Evolutionary conservation across 345 rosid species (phyloP).

Genomic region (Bretschneidera sinensis): DNA sequence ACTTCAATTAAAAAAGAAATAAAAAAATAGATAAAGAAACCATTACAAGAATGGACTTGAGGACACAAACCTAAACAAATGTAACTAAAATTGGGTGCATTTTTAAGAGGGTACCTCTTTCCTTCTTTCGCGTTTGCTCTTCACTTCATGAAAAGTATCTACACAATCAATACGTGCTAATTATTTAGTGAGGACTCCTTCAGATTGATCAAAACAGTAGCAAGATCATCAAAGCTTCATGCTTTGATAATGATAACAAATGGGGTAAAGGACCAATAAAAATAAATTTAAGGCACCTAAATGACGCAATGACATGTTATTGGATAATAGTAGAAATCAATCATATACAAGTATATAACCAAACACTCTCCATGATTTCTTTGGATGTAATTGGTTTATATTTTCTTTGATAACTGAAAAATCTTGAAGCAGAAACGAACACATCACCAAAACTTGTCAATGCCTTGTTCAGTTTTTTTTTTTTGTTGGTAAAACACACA

Average conservation of each 20-base stretch:
- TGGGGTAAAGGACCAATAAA: neutral
- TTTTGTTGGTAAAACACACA: too few species aligned
- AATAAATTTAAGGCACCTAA: neutral
- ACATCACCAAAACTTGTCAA: neutral
- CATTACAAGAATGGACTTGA: neutral
- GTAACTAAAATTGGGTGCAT: neutral
- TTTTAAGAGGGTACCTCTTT: slow-evolving; percentile 37
- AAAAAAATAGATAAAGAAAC: too few species aligned
- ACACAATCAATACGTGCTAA: slow-evolving; percentile 16
- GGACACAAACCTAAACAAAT: neutral
- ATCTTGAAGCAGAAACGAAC: neutral
- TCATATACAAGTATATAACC: too few species aligned
- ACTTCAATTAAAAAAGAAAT: neutral
- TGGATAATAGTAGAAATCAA: neutral
- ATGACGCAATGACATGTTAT: neutral
- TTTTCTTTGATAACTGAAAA: too few species aligned
- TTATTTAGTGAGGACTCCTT: slow-evolving; percentile 3
- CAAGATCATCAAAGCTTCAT: neutral
- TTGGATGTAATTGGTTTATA: neutral
- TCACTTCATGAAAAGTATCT: slow-evolving; percentile 62
- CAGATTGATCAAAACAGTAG: neutral
- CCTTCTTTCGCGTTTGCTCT: slow-evolving; percentile 58
- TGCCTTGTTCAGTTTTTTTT: neutral
- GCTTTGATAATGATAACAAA: neutral
- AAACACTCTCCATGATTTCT: neutral